Base-by-base conservation (phyloP, 306 rosid genomes). In the Prinsepia uniflora region DNA sequence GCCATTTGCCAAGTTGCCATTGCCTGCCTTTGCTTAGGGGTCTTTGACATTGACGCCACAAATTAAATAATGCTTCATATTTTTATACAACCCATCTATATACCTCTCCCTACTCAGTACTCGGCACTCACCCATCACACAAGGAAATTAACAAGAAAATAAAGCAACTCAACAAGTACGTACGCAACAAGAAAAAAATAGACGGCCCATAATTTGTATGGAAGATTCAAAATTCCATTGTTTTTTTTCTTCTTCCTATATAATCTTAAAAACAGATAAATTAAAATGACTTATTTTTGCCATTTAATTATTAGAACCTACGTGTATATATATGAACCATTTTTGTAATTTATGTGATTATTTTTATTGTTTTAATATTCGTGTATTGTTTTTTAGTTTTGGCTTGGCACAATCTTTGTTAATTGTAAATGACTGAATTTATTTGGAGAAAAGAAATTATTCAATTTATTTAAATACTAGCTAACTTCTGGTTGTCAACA, bases 81-180 rank as follows among this genome's bases (percentile, higher is more conserved):
- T 11, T 62, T 5, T 56, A 58, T 24, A 24, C 2, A 1, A 2
- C 12, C 43, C 12, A 30, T 60, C 71, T 68, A 56, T 73, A 57
- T 47, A 73, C 75, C 80, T 63, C 87, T 87, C 82, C 83, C 72
- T 77, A n/a, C n/a, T n/a, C n/a, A n/a, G n/a, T n/a, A n/a, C n/a
- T n/a, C n/a, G n/a, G n/a, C n/a, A n/a, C n/a, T 78, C 47, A 73
- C 76, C 84, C 82, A 81, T 80, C 84, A 65, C 71, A 63, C 54
- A 47, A 68, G 7, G 60, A 59, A n/a, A n/a, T n/a, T n/a, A n/a
- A 47, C 62, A 69, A 69, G 24, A 70, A 70, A 59, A 13, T 14
- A 56, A 70, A 70, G 73, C 17, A 5, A 45, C 18, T 13, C 72
- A 67, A 67, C 45, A 30, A 47, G 47, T 15, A 7, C 17, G 57